Evolutionary conservation across 2,329 filamentous ascomycete genomes (phyloP).

Genomic region (Aspergillus pseudonomiae): DNA sequence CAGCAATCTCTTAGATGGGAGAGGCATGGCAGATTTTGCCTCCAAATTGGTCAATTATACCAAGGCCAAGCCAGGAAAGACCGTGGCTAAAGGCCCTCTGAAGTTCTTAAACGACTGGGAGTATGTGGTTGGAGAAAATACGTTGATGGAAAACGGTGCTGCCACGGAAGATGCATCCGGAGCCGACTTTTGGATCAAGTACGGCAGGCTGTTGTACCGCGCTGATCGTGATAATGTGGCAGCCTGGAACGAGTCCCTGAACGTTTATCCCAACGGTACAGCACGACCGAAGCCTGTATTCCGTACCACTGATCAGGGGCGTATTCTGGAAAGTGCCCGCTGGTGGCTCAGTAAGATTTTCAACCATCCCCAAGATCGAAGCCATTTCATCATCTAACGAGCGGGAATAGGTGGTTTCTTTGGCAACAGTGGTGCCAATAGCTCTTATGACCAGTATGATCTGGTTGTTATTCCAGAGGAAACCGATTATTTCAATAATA

Average conservation of each 20-base stretch:
- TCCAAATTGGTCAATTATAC: conserved; percentile 53
- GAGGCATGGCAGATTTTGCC: conserved; percentile 53
- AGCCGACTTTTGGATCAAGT: conserved; percentile 57
- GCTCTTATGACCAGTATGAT: conserved; percentile 32
- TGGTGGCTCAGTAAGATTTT: conserved; percentile 48
- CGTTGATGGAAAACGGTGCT: conserved; percentile 55
- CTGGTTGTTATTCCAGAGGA: conserved; percentile 56
- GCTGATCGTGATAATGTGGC: conserved; percentile 49
- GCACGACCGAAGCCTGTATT: conserved; percentile 54
- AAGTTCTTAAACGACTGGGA: conserved; percentile 57
- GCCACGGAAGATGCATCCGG: conserved; percentile 54
- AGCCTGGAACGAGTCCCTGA: conserved; percentile 49
- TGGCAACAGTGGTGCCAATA: conserved; percentile 27
- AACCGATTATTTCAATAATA: conserved; percentile 53
- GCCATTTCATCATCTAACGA: neutral
- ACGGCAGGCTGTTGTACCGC: conserved; percentile 58
- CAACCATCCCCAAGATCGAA: neutral
- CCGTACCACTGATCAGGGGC: conserved; percentile 57
- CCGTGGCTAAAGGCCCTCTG: conserved; percentile 51
- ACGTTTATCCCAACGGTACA: conserved; percentile 50
- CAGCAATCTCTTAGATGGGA: conserved; percentile 50
- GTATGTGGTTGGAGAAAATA: conserved; percentile 50
- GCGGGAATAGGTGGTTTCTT: conserved; percentile 35
- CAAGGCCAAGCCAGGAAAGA: conserved; percentile 32
- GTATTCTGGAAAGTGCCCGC: conserved; percentile 55